Percentiles rank a stretch among this genome's conserved stretches.
Evolutionary conservation across 1,284 basidiomycete genomes (phyloP).

Genomic region (Moesziomyces sp.): DNA sequence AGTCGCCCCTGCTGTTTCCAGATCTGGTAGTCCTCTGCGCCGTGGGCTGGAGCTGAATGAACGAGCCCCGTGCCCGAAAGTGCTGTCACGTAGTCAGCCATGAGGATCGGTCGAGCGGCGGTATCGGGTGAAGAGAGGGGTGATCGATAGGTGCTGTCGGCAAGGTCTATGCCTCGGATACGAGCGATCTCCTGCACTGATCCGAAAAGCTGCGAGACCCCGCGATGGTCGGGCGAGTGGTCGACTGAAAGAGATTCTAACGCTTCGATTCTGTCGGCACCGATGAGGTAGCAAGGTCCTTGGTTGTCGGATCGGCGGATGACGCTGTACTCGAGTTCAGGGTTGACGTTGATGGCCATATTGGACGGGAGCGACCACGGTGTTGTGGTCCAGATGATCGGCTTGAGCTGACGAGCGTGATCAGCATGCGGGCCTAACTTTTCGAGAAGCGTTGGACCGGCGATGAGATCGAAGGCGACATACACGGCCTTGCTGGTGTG

Average conservation of each 20-base stretch:
- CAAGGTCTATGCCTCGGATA: conserved; percentile 69
- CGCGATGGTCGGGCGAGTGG: not conserved
- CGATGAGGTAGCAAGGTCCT: conserved; percentile 74
- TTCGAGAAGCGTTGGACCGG: conserved; percentile 15
- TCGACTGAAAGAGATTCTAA: conserved; percentile 21
- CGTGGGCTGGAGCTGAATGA: conserved; percentile 94
- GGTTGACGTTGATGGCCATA: conserved; percentile 89
- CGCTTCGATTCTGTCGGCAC: conserved; percentile 74
- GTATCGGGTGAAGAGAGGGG: conserved; percentile 73
- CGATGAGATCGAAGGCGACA: conserved; percentile 76
- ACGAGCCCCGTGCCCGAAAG: conserved; percentile 95
- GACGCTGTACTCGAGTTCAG: conserved; percentile 78
- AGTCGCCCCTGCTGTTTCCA: conserved; percentile 54
- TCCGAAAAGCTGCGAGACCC: conserved; percentile 22
- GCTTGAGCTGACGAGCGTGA: conserved; percentile 69
- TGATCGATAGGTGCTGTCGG: conserved; percentile 76
- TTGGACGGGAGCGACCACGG: conserved; percentile 97
- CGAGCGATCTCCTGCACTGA: conserved; percentile 32
- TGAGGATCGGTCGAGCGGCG: conserved; percentile 69
- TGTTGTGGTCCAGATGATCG: conserved; percentile 98
- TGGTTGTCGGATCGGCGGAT: conserved; percentile 69
- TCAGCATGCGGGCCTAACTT: conserved; percentile 55
- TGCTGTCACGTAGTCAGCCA: conserved; percentile 79
- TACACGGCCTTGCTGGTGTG: conserved; percentile 89
- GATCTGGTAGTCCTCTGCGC: conserved; percentile 83